A percentile compares a stretch with the other conserved stretches of the same genome.
Evolutionary conservation across 1,139 yeast genomes (phyloP).

Genomic region (Suhomyces bokatorum): DNA sequence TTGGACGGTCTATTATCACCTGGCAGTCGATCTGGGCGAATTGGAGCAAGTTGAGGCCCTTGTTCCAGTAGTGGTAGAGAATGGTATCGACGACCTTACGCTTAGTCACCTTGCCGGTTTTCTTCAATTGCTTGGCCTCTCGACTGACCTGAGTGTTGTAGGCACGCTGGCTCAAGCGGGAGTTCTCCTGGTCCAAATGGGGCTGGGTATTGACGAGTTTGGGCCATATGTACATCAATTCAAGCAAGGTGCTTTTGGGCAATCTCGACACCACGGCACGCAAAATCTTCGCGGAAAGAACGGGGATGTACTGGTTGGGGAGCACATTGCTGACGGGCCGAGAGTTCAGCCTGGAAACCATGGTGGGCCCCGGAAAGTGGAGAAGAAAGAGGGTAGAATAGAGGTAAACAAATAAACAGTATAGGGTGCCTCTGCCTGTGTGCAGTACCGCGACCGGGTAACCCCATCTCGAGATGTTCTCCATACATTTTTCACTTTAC

Average conservation of each 20-base stretch:
- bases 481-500: slow-evolving; percentile 9
- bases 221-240: slow-evolving; percentile 40
- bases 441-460: slow-evolving; percentile 9
- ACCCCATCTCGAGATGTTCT: slow-evolving; percentile 13
- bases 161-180: slow-evolving; percentile 24
- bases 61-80: slow-evolving; percentile 56
- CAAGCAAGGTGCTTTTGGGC: slow-evolving; percentile 37
- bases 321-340: slow-evolving; percentile 25
- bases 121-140: slow-evolving; percentile 20
- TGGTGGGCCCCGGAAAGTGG: background rate
- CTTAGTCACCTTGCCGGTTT: slow-evolving; percentile 32
- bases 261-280: slow-evolving; percentile 29
- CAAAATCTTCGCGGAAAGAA: slow-evolving; percentile 26
- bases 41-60: slow-evolving; percentile 68
- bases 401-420: background rate
- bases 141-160: slow-evolving; percentile 26
- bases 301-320: slow-evolving; percentile 45
- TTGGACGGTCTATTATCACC: slow-evolving; percentile 57
- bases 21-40: slow-evolving; percentile 74
- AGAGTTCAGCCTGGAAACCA: background rate
- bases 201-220: slow-evolving; percentile 42
- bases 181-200: slow-evolving; percentile 19
- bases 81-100: slow-evolving; percentile 50
- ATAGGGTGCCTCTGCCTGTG: background rate
- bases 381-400: background rate